Evolutionary conservation across 2,329 filamentous ascomycete genomes (phyloP).

Genomic region (Penicillium sclerotigenum): DNA sequence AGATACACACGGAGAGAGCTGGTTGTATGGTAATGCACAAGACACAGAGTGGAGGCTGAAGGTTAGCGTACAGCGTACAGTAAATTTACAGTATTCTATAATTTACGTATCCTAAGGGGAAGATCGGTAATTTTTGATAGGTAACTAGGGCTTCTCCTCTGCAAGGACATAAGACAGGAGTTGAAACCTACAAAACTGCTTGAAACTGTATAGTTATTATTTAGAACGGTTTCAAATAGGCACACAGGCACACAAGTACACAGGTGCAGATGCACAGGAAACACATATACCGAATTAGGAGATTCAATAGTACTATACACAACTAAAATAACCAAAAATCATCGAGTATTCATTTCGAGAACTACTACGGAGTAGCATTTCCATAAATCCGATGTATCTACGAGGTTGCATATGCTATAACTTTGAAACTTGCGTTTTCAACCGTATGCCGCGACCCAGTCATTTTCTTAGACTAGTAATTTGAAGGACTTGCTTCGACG

Average conservation of each 20-base stretch:
- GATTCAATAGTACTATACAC: too few species aligned
- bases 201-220: neutral
- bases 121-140: conserved; percentile 1
- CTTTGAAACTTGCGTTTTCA: conserved; percentile 15
- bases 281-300: neutral
- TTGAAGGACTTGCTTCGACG: conserved; percentile 17
- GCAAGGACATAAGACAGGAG: conserved; percentile 10
- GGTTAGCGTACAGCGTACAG: neutral
- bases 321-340: neutral
- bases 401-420: conserved; percentile 1
- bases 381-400: neutral
- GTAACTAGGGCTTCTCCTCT: conserved; percentile 3
- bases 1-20: conserved; percentile 22
- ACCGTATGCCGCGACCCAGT: conserved; percentile 26
- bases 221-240: neutral
- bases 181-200: conserved; percentile 5
- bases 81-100: conserved; percentile 4
- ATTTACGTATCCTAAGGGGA: neutral
- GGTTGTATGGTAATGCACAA: conserved; percentile 23
- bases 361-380: neutral
- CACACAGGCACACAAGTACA: neutral
- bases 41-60: conserved; percentile 27
- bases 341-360: neutral
- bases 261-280: neutral
- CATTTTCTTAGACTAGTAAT: conserved; percentile 24